Conservation (phyloP, 2,329 filamentous ascomycete species). For the Pseudodiploospora longispora region DNA sequence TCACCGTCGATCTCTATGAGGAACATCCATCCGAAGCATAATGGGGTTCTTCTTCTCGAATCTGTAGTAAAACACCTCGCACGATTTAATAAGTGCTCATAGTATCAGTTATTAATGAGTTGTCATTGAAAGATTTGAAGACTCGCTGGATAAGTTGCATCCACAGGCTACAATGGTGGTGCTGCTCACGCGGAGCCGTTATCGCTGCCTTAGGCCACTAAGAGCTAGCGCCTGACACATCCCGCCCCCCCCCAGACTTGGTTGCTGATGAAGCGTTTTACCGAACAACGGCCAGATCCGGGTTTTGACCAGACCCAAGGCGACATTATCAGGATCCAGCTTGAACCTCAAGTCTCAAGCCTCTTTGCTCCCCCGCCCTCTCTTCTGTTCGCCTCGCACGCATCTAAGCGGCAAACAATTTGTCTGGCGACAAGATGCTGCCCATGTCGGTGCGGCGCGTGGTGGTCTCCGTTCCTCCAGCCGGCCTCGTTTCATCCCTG, state of each 20-base stretch:
- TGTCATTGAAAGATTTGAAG: too few species aligned
- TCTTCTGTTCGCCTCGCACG: slow-evolving; percentile 1
- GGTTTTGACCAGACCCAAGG: slow-evolving; percentile 24
- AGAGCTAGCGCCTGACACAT: slow-evolving; percentile 9
- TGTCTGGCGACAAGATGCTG: slow-evolving; percentile 36
- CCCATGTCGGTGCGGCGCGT: slow-evolving; percentile 49
- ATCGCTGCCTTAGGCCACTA: slow-evolving; percentile 29
- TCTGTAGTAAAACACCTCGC: too few species aligned
- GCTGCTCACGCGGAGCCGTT: slow-evolving; percentile 9
- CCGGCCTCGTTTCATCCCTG: slow-evolving; percentile 34
- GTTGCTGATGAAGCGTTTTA: slow-evolving; percentile 23
- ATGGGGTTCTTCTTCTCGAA: too few species aligned
- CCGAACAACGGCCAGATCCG: slow-evolving; percentile 27
- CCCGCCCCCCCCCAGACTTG: slow-evolving; percentile 9
- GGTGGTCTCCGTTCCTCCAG: slow-evolving; percentile 37
- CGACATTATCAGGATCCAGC: slow-evolving; percentile 26
- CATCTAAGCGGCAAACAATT: neutral
- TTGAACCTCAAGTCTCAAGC: slow-evolving; percentile 15
- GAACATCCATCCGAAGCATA: too few species aligned
- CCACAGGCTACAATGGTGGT: neutral
- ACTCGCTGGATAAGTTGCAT: too few species aligned
- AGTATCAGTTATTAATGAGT: too few species aligned
- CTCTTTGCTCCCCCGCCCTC: slow-evolving; percentile 9
- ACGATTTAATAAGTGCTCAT: too few species aligned
- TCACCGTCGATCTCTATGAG: too few species aligned